Conservation (phyloP, 306 rosid species). For the Inga oerstediana region DNA sequence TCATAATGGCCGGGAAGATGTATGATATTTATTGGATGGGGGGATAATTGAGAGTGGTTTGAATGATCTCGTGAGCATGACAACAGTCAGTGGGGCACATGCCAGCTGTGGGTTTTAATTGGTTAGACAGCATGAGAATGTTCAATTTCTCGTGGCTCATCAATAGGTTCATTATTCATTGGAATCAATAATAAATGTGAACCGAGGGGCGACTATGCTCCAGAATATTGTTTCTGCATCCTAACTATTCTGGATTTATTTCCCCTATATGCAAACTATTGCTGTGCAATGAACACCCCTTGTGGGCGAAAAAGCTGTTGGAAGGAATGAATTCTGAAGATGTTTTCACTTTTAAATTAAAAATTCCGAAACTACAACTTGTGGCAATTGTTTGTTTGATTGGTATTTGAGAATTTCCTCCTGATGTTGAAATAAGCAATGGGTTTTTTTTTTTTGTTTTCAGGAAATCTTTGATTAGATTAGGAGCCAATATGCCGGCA, state of each 20-base stretch:
- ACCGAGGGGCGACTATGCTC: background rate
- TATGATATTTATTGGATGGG: background rate
- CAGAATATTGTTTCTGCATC: background rate
- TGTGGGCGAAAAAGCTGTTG: background rate
- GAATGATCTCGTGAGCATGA: slow-evolving; percentile 40
- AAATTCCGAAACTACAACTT: background rate
- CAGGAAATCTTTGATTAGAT: slow-evolving; percentile 88
- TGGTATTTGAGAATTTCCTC: background rate
- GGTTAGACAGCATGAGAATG: background rate
- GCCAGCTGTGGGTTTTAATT: slow-evolving; percentile 32
- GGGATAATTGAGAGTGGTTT: slow-evolving; percentile 43
- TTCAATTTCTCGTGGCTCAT: background rate
- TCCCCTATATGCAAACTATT: background rate
- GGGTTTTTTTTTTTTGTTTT: background rate
- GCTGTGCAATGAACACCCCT: background rate
- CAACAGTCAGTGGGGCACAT: slow-evolving; percentile 46
- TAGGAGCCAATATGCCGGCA: slow-evolving; percentile 98
- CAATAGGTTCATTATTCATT: background rate
- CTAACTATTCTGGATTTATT: background rate
- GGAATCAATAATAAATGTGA: background rate
- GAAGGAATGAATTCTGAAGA: background rate
- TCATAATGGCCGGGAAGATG: slow-evolving; percentile 11
- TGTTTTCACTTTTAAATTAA: background rate
- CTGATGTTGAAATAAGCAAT: background rate
- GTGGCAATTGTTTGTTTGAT: background rate